Percentiles rank a stretch among this genome's conserved stretches.
phyloP scores from a whole-genome alignment of 768 basidiomycete genomes.

The Mycena vitilis region DNA sequence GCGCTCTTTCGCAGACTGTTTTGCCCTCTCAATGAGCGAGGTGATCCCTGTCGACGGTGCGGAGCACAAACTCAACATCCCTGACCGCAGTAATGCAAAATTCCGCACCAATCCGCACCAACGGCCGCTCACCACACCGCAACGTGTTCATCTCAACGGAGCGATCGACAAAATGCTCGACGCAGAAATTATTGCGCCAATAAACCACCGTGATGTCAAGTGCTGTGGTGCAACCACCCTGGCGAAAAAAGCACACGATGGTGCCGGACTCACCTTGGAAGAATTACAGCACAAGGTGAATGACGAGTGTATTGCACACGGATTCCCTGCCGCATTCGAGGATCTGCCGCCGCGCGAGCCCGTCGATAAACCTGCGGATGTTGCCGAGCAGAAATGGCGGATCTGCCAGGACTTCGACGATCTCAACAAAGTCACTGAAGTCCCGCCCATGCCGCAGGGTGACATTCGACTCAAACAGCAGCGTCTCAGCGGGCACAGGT shows the following conservation, averaged over 20 bases:
- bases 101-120: slow-evolving; percentile 37
- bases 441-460: slow-evolving; percentile 23
- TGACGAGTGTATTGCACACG: slow-evolving; percentile 25
- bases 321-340: neutral
- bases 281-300: slow-evolving; percentile 22
- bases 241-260: slow-evolving; percentile 29
- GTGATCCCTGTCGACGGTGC: slow-evolving; percentile 37
- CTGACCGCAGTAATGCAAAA: slow-evolving; percentile 6
- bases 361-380: neutral
- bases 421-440: neutral
- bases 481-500: slow-evolving; percentile 48
- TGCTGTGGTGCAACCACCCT: slow-evolving; percentile 27
- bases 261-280: slow-evolving; percentile 18
- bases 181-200: slow-evolving; percentile 22
- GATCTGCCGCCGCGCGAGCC: neutral
- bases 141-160: slow-evolving; percentile 34
- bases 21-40: slow-evolving; percentile 50
- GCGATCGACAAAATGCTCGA: slow-evolving; percentile 41
- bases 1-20: slow-evolving; percentile 50
- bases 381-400: neutral
- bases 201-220: slow-evolving; percentile 27
- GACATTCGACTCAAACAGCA: slow-evolving; percentile 54
- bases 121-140: slow-evolving; percentile 37
- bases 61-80: slow-evolving; percentile 39
- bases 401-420: neutral